Evolutionary conservation across 805 yeast genomes (phyloP).

Genomic region (Ogataea haglerorum): DNA sequence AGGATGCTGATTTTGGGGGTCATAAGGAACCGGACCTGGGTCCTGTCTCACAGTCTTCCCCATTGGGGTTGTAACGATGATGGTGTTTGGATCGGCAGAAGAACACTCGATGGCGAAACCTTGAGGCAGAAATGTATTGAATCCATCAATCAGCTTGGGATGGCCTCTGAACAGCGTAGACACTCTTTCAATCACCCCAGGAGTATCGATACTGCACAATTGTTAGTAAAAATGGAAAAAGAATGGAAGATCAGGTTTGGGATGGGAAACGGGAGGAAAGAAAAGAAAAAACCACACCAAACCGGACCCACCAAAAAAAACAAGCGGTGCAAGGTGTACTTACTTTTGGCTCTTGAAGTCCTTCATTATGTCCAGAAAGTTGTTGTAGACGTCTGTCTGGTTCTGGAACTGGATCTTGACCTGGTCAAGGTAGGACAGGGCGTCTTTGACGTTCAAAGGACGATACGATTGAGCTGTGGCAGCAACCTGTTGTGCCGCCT

Average conservation of each 20-base stretch:
- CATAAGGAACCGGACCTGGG: constrained; percentile 34
- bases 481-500: constrained; percentile 24
- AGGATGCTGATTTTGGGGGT: constrained; percentile 25
- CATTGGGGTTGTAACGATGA: constrained; percentile 91
- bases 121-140: constrained; percentile 95
- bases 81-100: constrained; percentile 87
- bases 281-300: constrained; percentile 3
- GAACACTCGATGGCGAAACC: constrained; percentile 95
- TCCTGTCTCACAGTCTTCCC: constrained; percentile 80
- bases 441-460: constrained; percentile 94
- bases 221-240: constrained; percentile 21
- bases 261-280: background rate
- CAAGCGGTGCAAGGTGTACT: constrained; percentile 26
- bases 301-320: constrained; percentile 3
- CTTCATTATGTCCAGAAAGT: constrained; percentile 96
- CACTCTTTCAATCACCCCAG: constrained; percentile 96
- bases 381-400: constrained; percentile 95
- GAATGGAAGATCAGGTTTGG: constrained; percentile 3
- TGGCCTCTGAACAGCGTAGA: constrained; percentile 89
- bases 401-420: constrained; percentile 88
- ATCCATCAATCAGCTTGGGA: constrained; percentile 92
- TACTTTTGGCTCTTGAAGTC: constrained; percentile 92
- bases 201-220: constrained; percentile 72
- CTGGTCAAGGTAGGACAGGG: constrained; percentile 90
- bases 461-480: constrained; percentile 43